Conservation (phyloP, 1,139 yeast species). For the Hemisphaericaspora xylanilytica region DNA sequence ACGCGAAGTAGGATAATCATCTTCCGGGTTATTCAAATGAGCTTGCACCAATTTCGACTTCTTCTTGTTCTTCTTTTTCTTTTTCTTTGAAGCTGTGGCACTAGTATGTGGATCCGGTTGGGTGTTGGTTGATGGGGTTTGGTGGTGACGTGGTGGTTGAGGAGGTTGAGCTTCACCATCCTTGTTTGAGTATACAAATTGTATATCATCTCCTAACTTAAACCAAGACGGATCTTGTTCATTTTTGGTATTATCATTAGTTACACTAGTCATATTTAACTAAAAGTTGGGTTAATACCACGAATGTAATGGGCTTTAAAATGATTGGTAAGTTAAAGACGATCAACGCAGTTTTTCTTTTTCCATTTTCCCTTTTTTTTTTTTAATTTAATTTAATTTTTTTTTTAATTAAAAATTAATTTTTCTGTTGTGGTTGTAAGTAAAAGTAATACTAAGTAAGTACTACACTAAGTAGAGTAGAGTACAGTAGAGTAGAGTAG, state of each 20-base stretch:
- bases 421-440: slow-evolving; percentile 2
- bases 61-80: slow-evolving; percentile 36
- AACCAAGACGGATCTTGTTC: slow-evolving; percentile 12
- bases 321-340: background rate
- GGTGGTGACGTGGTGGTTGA: background rate
- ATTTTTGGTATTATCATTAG: slow-evolving; percentile 4
- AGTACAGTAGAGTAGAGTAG: too few species aligned
- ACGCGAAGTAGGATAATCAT: slow-evolving; percentile 69
- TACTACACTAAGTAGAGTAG: too few species aligned
- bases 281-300: background rate
- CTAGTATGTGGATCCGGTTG: slow-evolving; percentile 6
- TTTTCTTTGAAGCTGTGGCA: slow-evolving; percentile 21
- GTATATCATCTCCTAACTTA: slow-evolving; percentile 51
- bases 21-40: slow-evolving; percentile 53
- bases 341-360: background rate
- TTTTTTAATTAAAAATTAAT: too few species aligned
- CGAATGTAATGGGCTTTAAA: too few species aligned
- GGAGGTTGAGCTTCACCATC: background rate
- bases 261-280: slow-evolving; percentile 3
- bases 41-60: slow-evolving; percentile 35
- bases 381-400: too few species aligned
- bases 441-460: too few species aligned
- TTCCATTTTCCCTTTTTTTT: too few species aligned
- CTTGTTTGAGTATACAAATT: slow-evolving; percentile 48
- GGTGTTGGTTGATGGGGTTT: background rate